Percentiles rank a stretch among this genome's conserved stretches.
Evolutionary conservation across 2,329 filamentous ascomycete genomes (phyloP).

Genomic region (Pseudogymnoascus sp.): DNA sequence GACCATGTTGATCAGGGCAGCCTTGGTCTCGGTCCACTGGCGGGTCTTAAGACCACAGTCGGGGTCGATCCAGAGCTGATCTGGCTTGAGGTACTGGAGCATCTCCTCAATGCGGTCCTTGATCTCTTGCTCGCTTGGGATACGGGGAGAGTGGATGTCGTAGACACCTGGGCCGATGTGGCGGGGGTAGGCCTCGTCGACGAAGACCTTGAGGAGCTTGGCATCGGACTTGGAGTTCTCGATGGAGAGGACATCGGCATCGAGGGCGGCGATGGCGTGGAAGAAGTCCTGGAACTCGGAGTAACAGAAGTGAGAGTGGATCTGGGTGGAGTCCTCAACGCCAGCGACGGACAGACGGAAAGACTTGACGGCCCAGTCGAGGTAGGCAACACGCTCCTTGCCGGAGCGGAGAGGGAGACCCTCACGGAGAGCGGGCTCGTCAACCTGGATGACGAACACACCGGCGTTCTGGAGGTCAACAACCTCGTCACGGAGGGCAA

Average conservation of each 20-base stretch:
- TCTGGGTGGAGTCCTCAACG: slow-evolving; percentile 92
- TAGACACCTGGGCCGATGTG: slow-evolving; percentile 99
- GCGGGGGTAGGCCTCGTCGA: slow-evolving; percentile 91
- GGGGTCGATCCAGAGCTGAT: slow-evolving; percentile 99
- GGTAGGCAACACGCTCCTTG: slow-evolving; percentile 92
- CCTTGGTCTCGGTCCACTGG: slow-evolving; percentile 98
- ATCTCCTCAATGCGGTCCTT: slow-evolving; percentile 96
- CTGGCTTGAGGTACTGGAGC: slow-evolving; percentile 91
- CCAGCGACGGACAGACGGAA: slow-evolving; percentile 94
- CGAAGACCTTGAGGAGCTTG: slow-evolving; percentile 97
- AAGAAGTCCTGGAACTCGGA: slow-evolving; percentile 99
- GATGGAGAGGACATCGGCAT: slow-evolving; percentile 96
- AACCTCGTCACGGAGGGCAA: slow-evolving; percentile 97
- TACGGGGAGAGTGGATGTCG: slow-evolving; percentile 98
- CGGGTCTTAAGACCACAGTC: slow-evolving; percentile 99
- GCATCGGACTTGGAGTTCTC: slow-evolving; percentile 99
- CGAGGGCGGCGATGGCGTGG: slow-evolving; percentile 96
- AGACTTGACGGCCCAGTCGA: slow-evolving; percentile 93
- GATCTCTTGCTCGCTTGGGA: slow-evolving; percentile 96
- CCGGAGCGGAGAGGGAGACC: slow-evolving; percentile 93
- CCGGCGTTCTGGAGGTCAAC: slow-evolving; percentile 95
- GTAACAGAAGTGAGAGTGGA: slow-evolving; percentile 99
- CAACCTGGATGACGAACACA: slow-evolving; percentile 96
- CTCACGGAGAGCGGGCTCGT: slow-evolving; percentile 98
- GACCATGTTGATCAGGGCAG: slow-evolving; percentile 91